These are phyloP conservation scores for Chlorella sp. DNA, from an alignment of 139 green algal species.

Conservation along the genomic window DNA sequence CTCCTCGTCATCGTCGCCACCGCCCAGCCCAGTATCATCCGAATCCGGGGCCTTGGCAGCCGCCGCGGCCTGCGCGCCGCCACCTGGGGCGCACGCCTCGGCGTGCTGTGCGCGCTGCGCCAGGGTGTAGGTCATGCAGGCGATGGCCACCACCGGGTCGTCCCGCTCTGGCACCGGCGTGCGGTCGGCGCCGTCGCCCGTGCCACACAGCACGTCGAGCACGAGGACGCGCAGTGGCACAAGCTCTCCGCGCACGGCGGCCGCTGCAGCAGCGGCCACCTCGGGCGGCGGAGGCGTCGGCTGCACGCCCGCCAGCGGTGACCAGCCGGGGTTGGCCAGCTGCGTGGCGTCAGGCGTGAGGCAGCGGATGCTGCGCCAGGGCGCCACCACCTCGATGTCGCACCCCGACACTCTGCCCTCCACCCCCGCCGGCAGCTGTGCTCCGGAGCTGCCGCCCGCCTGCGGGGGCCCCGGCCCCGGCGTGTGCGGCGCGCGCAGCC, in stretches of 20 bases:
- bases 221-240: constrained; percentile 51
- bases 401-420: too few relatives aligned
- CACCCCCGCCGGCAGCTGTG: too few relatives aligned
- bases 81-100: too few relatives aligned
- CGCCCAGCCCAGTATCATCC: background rate
- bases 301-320: background rate
- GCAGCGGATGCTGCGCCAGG: constrained; percentile 49
- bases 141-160: constrained; percentile 68
- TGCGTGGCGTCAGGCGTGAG: constrained; percentile 78
- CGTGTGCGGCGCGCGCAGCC: too few relatives aligned
- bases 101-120: background rate
- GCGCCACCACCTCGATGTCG: constrained; percentile 52
- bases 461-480: too few relatives aligned
- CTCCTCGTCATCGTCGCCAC: constrained; percentile 20
- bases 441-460: too few relatives aligned
- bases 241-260: constrained; percentile 54
- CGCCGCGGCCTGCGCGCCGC: too few relatives aligned
- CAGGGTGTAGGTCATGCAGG: constrained; percentile 43
- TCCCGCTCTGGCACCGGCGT: background rate
- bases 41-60: background rate
- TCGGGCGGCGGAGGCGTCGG: constrained; percentile 1
- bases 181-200: constrained; percentile 53
- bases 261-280: constrained; percentile 6
- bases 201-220: constrained; percentile 60
- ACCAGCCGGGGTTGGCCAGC: constrained; percentile 62